Conservation (phyloP, 495 filamentous ascomycete genomes). For the Lasiosphaeria hispida region DNA sequence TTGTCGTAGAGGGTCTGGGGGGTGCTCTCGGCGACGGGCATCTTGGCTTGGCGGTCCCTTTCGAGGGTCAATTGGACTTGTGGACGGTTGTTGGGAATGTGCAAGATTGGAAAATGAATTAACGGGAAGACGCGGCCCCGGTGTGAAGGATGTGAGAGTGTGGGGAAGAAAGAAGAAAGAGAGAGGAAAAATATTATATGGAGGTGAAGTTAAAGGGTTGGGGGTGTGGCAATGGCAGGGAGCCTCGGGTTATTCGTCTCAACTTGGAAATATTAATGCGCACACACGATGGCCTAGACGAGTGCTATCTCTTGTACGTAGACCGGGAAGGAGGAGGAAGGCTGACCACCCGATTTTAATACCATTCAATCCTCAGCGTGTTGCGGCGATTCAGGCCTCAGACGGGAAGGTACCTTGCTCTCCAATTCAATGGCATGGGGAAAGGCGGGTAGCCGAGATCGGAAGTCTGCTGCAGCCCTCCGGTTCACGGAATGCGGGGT, state of each 20-base stretch:
- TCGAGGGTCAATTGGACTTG: conserved; percentile 8
- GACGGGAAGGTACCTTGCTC: background rate
- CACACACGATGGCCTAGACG: background rate
- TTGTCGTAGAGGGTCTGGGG: conserved; percentile 97
- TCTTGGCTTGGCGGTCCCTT: conserved; percentile 40
- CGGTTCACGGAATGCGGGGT: conserved; percentile 42
- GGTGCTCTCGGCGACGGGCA: conserved; percentile 74
- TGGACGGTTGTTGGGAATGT: no score
- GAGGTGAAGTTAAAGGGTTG: background rate
- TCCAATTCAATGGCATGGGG: conserved; percentile 13
- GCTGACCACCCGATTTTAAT: no score
- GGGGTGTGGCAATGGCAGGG: background rate
- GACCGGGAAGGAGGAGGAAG: no score
- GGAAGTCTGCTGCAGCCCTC: conserved; percentile 27
- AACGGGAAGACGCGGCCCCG: no score
- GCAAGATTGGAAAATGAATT: no score
- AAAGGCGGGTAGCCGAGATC: conserved; percentile 10
- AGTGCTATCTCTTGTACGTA: no score
- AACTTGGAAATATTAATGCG: background rate
- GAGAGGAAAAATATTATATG: background rate
- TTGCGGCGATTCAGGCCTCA: background rate
- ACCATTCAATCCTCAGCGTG: no score
- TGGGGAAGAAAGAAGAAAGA: background rate
- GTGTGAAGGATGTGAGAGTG: background rate
- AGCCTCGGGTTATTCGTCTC: background rate